Conservation (phyloP, 768 basidiomycete species). For the Pisolithus albus region DNA sequence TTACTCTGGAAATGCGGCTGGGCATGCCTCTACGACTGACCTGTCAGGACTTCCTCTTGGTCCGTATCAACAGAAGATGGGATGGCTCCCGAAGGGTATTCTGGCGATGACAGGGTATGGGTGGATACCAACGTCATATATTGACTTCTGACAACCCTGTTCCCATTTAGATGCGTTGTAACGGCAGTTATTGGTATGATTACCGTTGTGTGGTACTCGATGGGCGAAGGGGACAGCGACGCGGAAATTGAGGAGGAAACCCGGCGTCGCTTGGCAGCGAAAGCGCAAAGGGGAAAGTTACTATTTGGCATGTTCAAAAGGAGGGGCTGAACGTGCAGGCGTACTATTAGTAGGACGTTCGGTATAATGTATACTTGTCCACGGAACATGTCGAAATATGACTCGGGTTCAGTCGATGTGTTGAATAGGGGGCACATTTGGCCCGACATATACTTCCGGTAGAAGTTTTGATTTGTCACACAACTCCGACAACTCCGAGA, state of each 20-base stretch:
- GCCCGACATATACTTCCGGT: too few relatives aligned
- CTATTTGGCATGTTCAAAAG: conserved; percentile 38
- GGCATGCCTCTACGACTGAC: conserved; percentile 62
- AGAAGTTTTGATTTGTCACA: too few relatives aligned
- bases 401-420: too few relatives aligned
- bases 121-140: background rate
- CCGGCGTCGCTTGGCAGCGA: conserved; percentile 47
- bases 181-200: conserved; percentile 79
- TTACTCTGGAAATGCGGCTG: conserved; percentile 81
- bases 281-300: conserved; percentile 43
- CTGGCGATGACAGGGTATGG: conserved; percentile 65
- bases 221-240: conserved; percentile 67
- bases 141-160: conserved; percentile 12
- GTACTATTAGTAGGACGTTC: background rate
- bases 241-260: conserved; percentile 77
- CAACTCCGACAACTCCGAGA: too few relatives aligned
- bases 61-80: conserved; percentile 65
- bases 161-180: conserved; percentile 63
- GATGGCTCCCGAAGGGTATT: conserved; percentile 70
- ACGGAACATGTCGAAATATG: too few relatives aligned
- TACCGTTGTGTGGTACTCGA: conserved; percentile 80
- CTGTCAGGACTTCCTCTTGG: conserved; percentile 57
- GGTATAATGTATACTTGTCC: too few relatives aligned
- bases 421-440: too few relatives aligned
- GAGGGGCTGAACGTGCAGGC: background rate